phyloP scores from a whole-genome alignment of 441 rosid species.

The Populus hybrid region DNA sequence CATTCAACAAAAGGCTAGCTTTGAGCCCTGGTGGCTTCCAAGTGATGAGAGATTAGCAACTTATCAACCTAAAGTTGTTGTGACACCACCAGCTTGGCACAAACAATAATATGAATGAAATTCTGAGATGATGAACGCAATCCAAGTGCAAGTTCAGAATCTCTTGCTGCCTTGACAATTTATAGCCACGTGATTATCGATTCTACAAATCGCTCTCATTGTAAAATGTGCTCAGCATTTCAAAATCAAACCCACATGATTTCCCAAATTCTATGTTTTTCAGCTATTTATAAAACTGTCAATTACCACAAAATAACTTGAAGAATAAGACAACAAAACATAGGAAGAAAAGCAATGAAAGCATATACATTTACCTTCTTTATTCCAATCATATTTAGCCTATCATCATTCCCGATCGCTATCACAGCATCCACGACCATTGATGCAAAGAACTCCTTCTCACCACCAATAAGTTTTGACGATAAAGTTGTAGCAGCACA shows the following conservation, averaged over 20 bases:
- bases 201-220: background rate
- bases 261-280: background rate
- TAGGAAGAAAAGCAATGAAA: background rate
- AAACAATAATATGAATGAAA: background rate
- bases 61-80: background rate
- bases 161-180: background rate
- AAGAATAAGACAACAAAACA: background rate
- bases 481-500: constrained; percentile 97
- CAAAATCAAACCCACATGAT: background rate
- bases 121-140: background rate
- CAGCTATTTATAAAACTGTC: background rate
- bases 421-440: constrained; percentile 97
- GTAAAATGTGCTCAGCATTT: background rate
- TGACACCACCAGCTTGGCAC: background rate
- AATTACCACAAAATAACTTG: background rate
- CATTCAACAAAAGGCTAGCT: too few relatives aligned
- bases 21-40: too few relatives aligned
- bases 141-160: background rate
- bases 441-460: constrained; percentile 87
- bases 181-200: background rate
- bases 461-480: constrained; percentile 96
- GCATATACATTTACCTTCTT: constrained; percentile 59
- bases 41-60: too few relatives aligned
- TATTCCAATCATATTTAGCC: constrained; percentile 82
- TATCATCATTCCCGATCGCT: constrained; percentile 77